Conservation (phyloP, 192 early-diverging fungal genomes). For the Rhizophlyctis rosea region DNA sequence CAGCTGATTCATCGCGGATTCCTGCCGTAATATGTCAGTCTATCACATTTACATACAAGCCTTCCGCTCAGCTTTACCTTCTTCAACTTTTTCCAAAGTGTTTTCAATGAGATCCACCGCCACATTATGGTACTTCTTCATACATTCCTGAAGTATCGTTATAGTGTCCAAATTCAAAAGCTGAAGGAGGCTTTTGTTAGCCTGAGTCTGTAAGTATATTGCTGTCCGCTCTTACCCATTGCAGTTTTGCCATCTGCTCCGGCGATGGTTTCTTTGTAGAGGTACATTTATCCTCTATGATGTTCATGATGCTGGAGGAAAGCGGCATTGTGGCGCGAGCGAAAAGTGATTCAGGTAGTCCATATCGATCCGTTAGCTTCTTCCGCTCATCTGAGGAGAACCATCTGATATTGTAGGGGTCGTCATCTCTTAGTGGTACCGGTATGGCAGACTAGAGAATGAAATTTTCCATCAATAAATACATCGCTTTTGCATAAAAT, state of each 20-base stretch:
- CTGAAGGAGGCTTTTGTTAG: constrained; percentile 8
- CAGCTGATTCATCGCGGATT: too few relatives aligned
- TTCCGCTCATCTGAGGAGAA: constrained; percentile 42
- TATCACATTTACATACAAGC: too few relatives aligned
- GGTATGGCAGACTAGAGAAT: neutral
- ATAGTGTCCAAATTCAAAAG: constrained; percentile 44
- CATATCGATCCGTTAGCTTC: constrained; percentile 38
- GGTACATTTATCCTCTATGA: constrained; percentile 27
- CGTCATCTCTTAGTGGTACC: constrained; percentile 32
- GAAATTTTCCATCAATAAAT: too few relatives aligned
- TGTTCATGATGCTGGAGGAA: constrained; percentile 26
- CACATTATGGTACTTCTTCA: constrained; percentile 38
- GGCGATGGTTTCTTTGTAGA: constrained; percentile 18
- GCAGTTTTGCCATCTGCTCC: constrained; percentile 26
- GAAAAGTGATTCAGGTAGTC: constrained; percentile 37
- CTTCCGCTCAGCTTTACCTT: too few relatives aligned
- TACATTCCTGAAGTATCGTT: constrained; percentile 42
- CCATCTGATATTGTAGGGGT: constrained; percentile 51
- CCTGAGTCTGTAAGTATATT: neutral
- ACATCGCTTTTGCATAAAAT: too few relatives aligned
- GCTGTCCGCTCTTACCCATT: constrained; percentile 29
- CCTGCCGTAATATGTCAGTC: too few relatives aligned
- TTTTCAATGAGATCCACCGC: constrained; percentile 35
- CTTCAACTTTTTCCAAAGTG: constrained; percentile 22
- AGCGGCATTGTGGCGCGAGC: constrained; percentile 17